Evolutionary conservation across 305 asterid genomes (phyloP).

Genomic region (Fraxinus angustifolia): DNA sequence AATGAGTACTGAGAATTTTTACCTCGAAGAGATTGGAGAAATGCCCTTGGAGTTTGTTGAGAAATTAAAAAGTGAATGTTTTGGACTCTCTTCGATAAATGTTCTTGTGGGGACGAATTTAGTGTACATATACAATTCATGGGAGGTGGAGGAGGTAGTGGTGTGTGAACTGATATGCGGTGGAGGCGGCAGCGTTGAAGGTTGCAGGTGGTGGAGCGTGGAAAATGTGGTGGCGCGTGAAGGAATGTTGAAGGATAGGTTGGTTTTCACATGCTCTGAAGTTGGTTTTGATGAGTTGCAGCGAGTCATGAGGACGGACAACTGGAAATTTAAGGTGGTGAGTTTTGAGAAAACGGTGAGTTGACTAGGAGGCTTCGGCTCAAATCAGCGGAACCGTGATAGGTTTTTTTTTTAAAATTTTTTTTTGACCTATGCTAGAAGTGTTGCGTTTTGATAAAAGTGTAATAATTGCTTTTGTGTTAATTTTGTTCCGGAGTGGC

Average conservation of each 20-base stretch:
- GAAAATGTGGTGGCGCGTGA: constrained; percentile 32
- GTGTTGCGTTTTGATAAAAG: too few relatives aligned
- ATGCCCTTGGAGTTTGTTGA: too few relatives aligned
- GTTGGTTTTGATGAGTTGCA: constrained; percentile 47
- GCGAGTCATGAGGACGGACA: constrained; percentile 21
- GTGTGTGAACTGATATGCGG: constrained; percentile 41
- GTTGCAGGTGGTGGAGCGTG: constrained; percentile 65
- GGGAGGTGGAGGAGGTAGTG: constrained; percentile 51
- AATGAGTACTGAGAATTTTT: too few relatives aligned
- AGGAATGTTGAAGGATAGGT: constrained; percentile 25
- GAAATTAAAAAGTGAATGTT: too few relatives aligned
- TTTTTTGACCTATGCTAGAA: too few relatives aligned
- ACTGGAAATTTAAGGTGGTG: background rate
- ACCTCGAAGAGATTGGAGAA: too few relatives aligned
- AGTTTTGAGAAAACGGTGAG: background rate
- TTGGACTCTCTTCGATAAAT: too few relatives aligned
- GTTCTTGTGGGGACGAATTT: constrained; percentile 22
- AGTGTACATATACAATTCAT: constrained; percentile 42
- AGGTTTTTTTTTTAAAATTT: too few relatives aligned
- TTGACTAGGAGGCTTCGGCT: background rate
- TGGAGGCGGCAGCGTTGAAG: constrained; percentile 11
- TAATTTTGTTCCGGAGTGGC: too few relatives aligned
- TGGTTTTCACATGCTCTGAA: constrained; percentile 43
- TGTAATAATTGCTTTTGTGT: too few relatives aligned
- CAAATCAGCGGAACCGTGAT: background rate